Evolutionary conservation across 176 grass and related monocot genomes (phyloP).

Genomic region (Dendrocalamus sinicus): DNA sequence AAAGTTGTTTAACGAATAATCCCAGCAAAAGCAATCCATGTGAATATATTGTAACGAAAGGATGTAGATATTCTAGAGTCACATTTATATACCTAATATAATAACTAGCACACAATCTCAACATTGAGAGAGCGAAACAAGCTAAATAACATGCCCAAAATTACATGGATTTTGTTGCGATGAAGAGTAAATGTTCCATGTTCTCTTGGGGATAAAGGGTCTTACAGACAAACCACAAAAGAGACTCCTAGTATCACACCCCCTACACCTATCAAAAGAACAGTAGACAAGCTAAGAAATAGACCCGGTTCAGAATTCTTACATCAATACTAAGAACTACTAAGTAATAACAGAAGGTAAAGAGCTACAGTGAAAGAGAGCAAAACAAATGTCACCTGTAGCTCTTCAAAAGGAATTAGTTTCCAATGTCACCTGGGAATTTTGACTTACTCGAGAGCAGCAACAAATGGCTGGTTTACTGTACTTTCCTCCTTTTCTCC

Average conservation of each 20-base stretch:
- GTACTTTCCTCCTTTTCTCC: not conserved
- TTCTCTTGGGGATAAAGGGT: not conserved
- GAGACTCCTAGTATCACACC: not conserved
- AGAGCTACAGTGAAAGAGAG: not conserved
- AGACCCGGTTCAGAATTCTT: not conserved
- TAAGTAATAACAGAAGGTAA: not conserved
- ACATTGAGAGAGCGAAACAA: too few species aligned
- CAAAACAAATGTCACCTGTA: not conserved
- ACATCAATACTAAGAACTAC: not conserved
- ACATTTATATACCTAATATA: too few species aligned
- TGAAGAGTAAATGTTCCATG: too few species aligned
- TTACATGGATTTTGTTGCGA: too few species aligned
- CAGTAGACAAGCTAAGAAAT: not conserved
- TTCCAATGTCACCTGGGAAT: not conserved
- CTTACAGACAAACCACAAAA: not conserved
- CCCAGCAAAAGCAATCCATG: too few species aligned
- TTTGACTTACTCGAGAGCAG: not conserved
- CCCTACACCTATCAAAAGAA: not conserved
- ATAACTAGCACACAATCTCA: too few species aligned
- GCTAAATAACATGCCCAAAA: too few species aligned
- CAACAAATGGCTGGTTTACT: not conserved
- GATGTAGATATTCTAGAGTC: too few species aligned
- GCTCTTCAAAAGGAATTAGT: not conserved
- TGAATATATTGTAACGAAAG: too few species aligned
- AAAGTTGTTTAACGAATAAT: too few species aligned